Base-by-base conservation (phyloP, 768 basidiomycete species). In the Boletus insuetus region DNA sequence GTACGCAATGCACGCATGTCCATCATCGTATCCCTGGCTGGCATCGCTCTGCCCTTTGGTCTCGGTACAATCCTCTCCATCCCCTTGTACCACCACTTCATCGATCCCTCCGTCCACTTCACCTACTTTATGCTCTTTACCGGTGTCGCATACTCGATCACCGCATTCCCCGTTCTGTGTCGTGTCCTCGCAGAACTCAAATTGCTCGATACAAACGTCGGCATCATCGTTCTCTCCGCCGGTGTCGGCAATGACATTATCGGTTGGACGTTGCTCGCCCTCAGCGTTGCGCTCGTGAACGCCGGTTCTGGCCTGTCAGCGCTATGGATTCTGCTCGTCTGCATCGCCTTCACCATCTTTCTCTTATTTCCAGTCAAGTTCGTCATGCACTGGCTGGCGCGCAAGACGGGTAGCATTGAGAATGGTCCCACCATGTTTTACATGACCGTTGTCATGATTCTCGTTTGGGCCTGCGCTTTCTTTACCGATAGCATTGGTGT, bases 41-140 rank as follows among this genome's bases (percentile, higher is more conserved):
- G 96, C 3, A 92, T 98, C 80, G 66, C 83, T 5, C 64, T 99
- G 2, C 96, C 96, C 0, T 98, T 99, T 61, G 92, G 83, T 1
- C 73, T 98, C 3, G 96, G 96, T 1, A 81, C 87, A 0, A 87
- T 78, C 0, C 75, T 88, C 41, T 79, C 84, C 1, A 79, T 93
- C 5, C 91, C 86, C 0, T 10, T 70, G 24, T 71, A 66, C 44
- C 54, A 60, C 45, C 66, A 42, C 22, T 98, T 95, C 72, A 81
- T 92, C 59, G 80, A 87, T 64, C 70, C 74, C 1, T 75, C 72
- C 44, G 79, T 87, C 46, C 78, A 84, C 49, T 96, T 94, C 70
- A 87, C 91, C 0, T 79, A 96, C 68, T 98, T 98, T 71, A 85
- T 97, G 82, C 83, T 99, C 37, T 98, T 98, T 72, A 85, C 90